A percentile compares a stretch with the other conserved stretches of the same genome.
These are phyloP conservation scores for Ogataea salicorniae DNA, from an alignment of 805 yeast species.

Conservation along the genomic window DNA sequence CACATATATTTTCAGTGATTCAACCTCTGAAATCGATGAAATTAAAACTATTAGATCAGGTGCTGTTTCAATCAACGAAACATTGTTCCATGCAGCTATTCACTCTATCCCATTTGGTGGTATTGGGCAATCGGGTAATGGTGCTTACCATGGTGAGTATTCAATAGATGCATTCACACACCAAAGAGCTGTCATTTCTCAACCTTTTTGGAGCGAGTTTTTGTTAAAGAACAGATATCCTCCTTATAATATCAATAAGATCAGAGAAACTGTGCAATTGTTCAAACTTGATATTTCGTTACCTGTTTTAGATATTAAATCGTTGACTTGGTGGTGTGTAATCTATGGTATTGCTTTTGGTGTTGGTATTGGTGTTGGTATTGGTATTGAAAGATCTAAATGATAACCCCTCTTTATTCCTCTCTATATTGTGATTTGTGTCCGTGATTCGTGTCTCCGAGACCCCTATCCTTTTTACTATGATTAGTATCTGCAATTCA, in stretches of 20 bases:
- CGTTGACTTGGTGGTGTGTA: not conserved
- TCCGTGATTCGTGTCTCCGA: too few species aligned
- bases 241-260: constrained; percentile 41
- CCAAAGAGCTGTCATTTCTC: constrained; percentile 59
- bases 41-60: constrained; percentile 68
- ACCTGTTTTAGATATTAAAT: not conserved
- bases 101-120: constrained; percentile 83
- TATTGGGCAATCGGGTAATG: constrained; percentile 77
- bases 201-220: constrained; percentile 57
- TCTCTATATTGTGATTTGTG: not conserved
- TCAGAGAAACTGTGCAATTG: not conserved
- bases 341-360: not conserved
- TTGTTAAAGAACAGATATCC: constrained; percentile 60
- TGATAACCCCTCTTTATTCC: not conserved
- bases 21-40: constrained; percentile 40
- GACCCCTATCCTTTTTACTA: too few species aligned
- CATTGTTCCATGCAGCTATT: constrained; percentile 64
- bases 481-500: too few species aligned
- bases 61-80: constrained; percentile 65
- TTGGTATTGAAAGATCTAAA: not conserved
- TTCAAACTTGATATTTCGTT: not conserved
- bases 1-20: constrained; percentile 57
- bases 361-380: not conserved
- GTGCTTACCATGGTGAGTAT: constrained; percentile 72
- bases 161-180: constrained; percentile 75